These are phyloP conservation scores for Neolentinus lepideus DNA, from an alignment of 1,284 basidiomycete species.

Conservation along the genomic window DNA sequence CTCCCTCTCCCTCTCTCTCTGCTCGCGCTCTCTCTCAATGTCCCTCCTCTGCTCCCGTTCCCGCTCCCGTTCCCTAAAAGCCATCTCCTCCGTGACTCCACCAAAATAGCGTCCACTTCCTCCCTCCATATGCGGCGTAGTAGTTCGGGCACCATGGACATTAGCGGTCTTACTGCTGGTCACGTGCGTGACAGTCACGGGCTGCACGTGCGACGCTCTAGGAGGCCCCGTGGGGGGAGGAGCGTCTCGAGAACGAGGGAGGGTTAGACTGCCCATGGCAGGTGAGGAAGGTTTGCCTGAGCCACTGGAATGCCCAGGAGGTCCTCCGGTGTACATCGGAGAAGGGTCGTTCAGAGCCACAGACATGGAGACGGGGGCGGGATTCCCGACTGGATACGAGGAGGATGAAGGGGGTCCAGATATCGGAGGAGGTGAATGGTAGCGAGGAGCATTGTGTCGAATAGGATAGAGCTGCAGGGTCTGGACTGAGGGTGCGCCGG, in stretches of 20 bases:
- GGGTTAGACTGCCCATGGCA: slow-evolving; percentile 24
- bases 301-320: slow-evolving; percentile 8
- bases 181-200: slow-evolving; percentile 1
- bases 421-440: neutral
- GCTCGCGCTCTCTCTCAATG: neutral
- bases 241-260: slow-evolving; percentile 8
- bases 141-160: neutral
- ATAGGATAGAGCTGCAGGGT: neutral
- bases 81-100: neutral
- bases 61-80: neutral
- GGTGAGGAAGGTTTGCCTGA: slow-evolving; percentile 8
- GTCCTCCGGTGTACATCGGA: slow-evolving; percentile 21
- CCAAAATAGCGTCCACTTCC: neutral
- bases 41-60: neutral
- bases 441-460: neutral
- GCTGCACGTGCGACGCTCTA: neutral
- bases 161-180: neutral
- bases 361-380: slow-evolving; percentile 8
- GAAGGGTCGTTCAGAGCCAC: slow-evolving; percentile 18
- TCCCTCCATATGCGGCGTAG: neutral
- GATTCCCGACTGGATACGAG: neutral
- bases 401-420: slow-evolving; percentile 10
- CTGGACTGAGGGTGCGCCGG: neutral
- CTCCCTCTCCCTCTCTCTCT: neutral
- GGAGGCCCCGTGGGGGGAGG: slow-evolving; percentile 9